phyloP scores from a whole-genome alignment of 139 green algal genomes.

The Coelastrella sp. region DNA sequence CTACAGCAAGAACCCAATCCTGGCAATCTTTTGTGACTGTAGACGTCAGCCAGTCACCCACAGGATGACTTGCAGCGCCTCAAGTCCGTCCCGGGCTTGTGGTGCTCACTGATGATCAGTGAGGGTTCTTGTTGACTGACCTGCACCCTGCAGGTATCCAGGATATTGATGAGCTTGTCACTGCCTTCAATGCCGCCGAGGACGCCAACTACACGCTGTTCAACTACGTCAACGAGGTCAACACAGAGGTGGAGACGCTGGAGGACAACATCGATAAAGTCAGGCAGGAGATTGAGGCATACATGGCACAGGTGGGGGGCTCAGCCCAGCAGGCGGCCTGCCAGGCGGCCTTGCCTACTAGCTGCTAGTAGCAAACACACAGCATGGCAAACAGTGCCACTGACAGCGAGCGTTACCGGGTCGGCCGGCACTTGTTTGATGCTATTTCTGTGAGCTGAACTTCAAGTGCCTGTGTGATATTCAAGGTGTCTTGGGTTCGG shows the following conservation, averaged over 20 bases:
- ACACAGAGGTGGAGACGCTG: conserved; percentile 83
- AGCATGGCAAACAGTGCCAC: not conserved
- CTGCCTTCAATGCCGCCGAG: conserved; percentile 71
- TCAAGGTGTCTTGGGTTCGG: too few relatives aligned
- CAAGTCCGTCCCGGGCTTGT: not conserved
- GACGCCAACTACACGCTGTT: conserved; percentile 73
- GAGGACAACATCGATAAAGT: conserved; percentile 78
- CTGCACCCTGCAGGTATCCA: conserved; percentile 59
- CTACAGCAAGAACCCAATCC: not conserved
- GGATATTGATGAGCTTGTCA: conserved; percentile 86
- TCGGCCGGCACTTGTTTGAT: too few relatives aligned
- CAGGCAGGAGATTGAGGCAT: conserved; percentile 65
- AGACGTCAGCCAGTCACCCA: not conserved
- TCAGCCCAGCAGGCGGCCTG: not conserved
- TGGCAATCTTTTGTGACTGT: not conserved
- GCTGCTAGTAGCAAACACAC: not conserved
- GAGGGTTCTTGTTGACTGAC: not conserved
- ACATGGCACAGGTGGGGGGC: not conserved
- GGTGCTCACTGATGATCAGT: not conserved
- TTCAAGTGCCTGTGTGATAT: too few relatives aligned
- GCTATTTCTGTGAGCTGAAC: too few relatives aligned
- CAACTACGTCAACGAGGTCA: conserved; percentile 89
- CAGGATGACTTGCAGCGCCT: not conserved
- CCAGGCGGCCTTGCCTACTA: not conserved
- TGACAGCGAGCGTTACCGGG: too few relatives aligned